Base-by-base conservation (phyloP, 306 rosid genomes). In the Castanopsis chinensis region DNA sequence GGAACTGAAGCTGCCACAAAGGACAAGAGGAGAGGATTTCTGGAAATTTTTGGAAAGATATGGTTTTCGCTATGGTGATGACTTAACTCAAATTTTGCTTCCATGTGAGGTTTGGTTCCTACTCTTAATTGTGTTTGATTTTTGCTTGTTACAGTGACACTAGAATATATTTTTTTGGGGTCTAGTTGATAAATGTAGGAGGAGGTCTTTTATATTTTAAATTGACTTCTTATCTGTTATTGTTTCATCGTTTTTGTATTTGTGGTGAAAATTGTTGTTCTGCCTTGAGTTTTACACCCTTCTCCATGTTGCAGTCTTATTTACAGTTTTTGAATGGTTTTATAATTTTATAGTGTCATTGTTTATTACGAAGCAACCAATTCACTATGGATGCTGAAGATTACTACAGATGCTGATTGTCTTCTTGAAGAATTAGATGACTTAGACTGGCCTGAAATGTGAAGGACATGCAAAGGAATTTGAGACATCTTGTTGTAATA, bases 61-160 rank as follows among this genome's bases (percentile, higher is more conserved):
- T n/a, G n/a, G n/a, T n/a, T n/a, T n/a, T n/a, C n/a, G 76, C 49
- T 91, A 92, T 81, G 94, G 88, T 60, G 87, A 78, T 60, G 89
- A 90, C 49, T 73, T 77, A 59, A 87, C 73, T 72, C 97, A 98
- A 74, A 80, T 92, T 67, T 82, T 95, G 87, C 99, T 95, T 84
- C 96, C 99, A 80, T 89, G 82, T 73, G 98, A 95, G 98, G 99
- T 95, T 74, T 75, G 83, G 49, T 74, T 87, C 83, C 86, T 68
- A 33, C 71, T 81, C 45, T 79, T 60, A 6, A 64, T 33, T 65
- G 59, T 67, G 33, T 67, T 12, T 68, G 15, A 30, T 69, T 65
- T 14, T 77, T 82, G 17, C 11, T 79, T 82, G 17, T 75, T 82
- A 57, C 51, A 27, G 4, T 61, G 80, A 28, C 25, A 28, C 60